Evolutionary conservation across 257 asterid genomes (phyloP).

Genomic region (Gynochthodes officinalis): DNA sequence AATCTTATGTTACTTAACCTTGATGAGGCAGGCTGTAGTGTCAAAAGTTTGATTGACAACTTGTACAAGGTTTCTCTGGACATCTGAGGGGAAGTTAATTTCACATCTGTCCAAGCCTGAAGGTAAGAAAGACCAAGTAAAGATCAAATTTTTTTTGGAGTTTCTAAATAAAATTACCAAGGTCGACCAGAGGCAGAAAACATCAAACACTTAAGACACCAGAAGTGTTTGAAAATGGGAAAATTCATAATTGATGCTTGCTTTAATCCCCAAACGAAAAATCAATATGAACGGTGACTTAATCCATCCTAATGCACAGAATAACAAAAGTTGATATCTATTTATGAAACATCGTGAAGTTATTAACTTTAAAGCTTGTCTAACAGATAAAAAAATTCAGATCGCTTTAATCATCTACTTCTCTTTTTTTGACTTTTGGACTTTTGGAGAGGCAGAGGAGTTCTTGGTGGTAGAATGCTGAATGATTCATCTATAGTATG

Average conservation of each 20-base stretch:
- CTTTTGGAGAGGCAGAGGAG: not conserved
- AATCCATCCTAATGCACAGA: not conserved
- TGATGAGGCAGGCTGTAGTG: slow-evolving; percentile 55
- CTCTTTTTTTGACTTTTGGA: not conserved
- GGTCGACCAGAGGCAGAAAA: not conserved
- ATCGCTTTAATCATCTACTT: not conserved
- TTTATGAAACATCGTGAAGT: not conserved
- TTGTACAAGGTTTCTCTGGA: slow-evolving; percentile 79
- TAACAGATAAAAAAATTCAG: not conserved
- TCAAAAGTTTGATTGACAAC: slow-evolving; percentile 59
- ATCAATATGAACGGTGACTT: not conserved
- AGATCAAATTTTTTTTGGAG: not conserved
- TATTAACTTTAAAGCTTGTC: not conserved
- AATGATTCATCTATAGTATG: not conserved
- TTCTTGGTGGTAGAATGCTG: not conserved
- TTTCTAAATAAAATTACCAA: not conserved
- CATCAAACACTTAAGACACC: not conserved
- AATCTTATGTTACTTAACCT: slow-evolving; percentile 42
- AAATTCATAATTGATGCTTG: not conserved
- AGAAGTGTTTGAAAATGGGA: not conserved
- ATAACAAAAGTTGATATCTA: not conserved
- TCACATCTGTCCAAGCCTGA: slow-evolving; percentile 86
- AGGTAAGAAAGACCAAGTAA: slow-evolving; percentile 10
- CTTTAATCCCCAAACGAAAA: not conserved
- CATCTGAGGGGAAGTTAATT: slow-evolving; percentile 96